A percentile compares a stretch with the other conserved stretches of the same genome.
These are phyloP conservation scores for Flueggea neowawraea DNA, from an alignment of 441 rosid species.

Conservation along the genomic window DNA sequence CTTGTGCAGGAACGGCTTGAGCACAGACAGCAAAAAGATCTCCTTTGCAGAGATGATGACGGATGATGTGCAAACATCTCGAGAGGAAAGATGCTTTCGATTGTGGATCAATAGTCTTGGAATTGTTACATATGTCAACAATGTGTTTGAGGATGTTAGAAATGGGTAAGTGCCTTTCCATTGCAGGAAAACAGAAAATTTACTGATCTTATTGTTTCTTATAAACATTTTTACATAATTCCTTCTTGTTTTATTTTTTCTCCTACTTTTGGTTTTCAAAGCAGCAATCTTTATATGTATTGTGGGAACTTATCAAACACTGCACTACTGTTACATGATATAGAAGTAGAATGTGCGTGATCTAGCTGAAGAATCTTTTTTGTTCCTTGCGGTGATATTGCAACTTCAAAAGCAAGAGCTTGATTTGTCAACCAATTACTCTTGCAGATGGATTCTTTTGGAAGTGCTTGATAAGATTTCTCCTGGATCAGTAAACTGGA, in stretches of 20 bases:
- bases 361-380: background rate
- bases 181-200: background rate
- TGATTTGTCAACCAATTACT: slow-evolving; percentile 12
- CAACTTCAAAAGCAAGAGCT: background rate
- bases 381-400: background rate
- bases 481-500: slow-evolving; percentile 77
- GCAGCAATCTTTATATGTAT: too few relatives aligned
- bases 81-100: slow-evolving; percentile 91
- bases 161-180: slow-evolving; percentile 53
- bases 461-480: slow-evolving; percentile 73
- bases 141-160: slow-evolving; percentile 79
- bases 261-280: too few relatives aligned
- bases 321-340: background rate
- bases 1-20: slow-evolving; percentile 68
- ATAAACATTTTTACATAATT: too few relatives aligned
- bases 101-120: slow-evolving; percentile 94
- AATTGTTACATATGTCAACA: slow-evolving; percentile 55
- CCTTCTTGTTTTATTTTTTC: too few relatives aligned
- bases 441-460: slow-evolving; percentile 66
- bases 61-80: slow-evolving; percentile 76
- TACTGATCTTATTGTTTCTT: background rate
- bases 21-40: slow-evolving; percentile 49
- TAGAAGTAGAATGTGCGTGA: background rate
- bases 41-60: slow-evolving; percentile 91
- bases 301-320: too few relatives aligned